These are phyloP conservation scores for Trichoderma hamatum DNA, from an alignment of 2,329 filamentous ascomycete genomes.

Conservation along the genomic window DNA sequence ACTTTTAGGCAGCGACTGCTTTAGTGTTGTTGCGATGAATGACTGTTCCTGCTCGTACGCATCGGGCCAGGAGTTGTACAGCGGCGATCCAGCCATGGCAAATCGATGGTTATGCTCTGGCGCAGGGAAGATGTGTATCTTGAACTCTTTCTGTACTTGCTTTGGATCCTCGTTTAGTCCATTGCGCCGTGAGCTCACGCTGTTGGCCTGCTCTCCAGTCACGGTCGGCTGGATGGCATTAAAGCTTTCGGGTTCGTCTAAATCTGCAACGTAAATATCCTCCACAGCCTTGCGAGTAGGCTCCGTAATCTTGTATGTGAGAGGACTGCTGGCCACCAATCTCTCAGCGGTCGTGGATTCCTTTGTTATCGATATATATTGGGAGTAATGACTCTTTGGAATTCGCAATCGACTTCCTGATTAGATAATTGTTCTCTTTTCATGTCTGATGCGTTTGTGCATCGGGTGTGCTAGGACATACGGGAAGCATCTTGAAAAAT, in stretches of 20 bases:
- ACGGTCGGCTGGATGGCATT: constrained; percentile 21
- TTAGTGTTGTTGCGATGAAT: constrained; percentile 44
- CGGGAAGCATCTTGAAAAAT: constrained; percentile 49
- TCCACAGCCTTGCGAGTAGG: constrained; percentile 33
- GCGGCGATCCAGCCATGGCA: constrained; percentile 41
- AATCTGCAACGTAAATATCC: constrained; percentile 41
- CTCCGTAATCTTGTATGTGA: constrained; percentile 48
- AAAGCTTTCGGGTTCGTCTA: constrained; percentile 32
- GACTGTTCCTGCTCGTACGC: constrained; percentile 39
- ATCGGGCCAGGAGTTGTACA: constrained; percentile 49
- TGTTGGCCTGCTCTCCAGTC: constrained; percentile 3
- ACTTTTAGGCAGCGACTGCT: constrained; percentile 44
- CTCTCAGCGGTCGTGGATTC: constrained; percentile 43
- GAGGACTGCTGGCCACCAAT: constrained; percentile 51
- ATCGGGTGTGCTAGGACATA: constrained; percentile 20
- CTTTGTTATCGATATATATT: constrained; percentile 55
- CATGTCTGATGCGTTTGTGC: neutral
- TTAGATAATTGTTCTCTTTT: neutral
- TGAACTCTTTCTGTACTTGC: constrained; percentile 43
- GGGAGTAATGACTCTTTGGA: constrained; percentile 51
- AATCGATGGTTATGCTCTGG: constrained; percentile 46
- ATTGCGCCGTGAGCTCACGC: constrained; percentile 13
- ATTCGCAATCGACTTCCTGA: constrained; percentile 18
- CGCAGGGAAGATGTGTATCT: constrained; percentile 46
- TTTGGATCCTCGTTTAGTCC: constrained; percentile 30